Evolutionary conservation across 1,284 basidiomycete species (phyloP), one percentile per base, ranked within the genome.

Genomic region (Microbotryum intermedium): DNA sequence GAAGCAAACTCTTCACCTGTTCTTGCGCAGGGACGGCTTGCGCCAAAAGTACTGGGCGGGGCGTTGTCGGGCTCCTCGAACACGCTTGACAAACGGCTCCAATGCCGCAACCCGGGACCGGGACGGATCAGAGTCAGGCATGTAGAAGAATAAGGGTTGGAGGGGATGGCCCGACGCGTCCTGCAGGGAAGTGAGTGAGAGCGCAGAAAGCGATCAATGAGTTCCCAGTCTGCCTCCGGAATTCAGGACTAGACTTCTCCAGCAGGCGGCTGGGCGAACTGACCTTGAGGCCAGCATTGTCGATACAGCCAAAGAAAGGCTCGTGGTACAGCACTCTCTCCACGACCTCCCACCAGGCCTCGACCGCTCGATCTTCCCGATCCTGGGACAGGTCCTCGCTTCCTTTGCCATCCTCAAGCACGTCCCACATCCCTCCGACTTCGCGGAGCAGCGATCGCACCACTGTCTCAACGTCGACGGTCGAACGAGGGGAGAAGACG

Each of bases 1-100:
- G n/a, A n/a, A 10, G 10, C 29, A 30, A 10, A 30, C 6, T 30
- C 54, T 29, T 57, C 30, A 64, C 45, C 53, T 21, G 45, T 63
- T 63, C 52, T 57, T 60, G 50, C 42, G 52, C 26, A 61, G 23
- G 18, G 51, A 50, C 42, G 62, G 62, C 55, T 60, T 62, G 47
- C 57, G 57, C 61, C 61, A 66, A 50, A 63, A 66, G 58, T 66
- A 66, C 21, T 56, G 51, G 28, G 58, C 56, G 1, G 52, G 52
- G 16, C 53, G 53, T 53, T 59, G 55, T 16, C 66, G 23, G 3
- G 63, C 63, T 3, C 63, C 66, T 6, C 66, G 56, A 5, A 67
- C 63, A 25, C 66, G 63, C 55, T 67, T 67, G 45, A 67, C 66
- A 39, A 67, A 67, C 43, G 63, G 63, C 45, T 67, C 63, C 48